These are phyloP conservation scores for Limonium bicolor DNA, from an alignment of 148 eudicot species.

Conservation along the genomic window DNA sequence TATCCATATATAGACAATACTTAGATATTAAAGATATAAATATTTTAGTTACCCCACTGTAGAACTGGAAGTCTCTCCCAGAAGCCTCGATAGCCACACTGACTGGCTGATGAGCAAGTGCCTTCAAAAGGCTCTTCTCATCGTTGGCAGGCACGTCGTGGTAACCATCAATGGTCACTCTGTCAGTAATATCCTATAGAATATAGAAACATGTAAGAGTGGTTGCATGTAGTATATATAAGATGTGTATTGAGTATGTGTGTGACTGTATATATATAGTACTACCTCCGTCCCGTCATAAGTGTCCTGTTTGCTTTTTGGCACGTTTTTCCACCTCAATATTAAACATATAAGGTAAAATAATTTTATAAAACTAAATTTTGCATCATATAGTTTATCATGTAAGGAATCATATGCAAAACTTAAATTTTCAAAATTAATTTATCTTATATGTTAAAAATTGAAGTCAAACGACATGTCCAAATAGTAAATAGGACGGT, in stretches of 20 bases:
- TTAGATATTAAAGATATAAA: neutral
- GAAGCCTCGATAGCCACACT: slow-evolving; percentile 91
- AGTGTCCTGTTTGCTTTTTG: too few relatives aligned
- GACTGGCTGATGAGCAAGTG: slow-evolving; percentile 91
- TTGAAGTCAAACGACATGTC: too few relatives aligned
- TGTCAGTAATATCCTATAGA: slow-evolving; percentile 17
- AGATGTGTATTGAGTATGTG: neutral
- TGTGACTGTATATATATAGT: neutral
- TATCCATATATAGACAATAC: neutral
- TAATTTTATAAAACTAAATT: too few relatives aligned
- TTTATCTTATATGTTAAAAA: too few relatives aligned
- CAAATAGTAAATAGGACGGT: too few relatives aligned
- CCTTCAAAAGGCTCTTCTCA: slow-evolving; percentile 68
- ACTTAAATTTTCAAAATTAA: too few relatives aligned
- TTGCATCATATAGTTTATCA: too few relatives aligned
- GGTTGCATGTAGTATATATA: neutral
- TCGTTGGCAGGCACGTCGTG: slow-evolving; percentile 75
- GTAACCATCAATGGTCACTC: slow-evolving; percentile 68
- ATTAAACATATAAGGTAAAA: too few relatives aligned
- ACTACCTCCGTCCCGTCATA: slow-evolving; percentile 55
- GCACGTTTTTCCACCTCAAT: too few relatives aligned
- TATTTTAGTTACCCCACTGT: slow-evolving; percentile 55
- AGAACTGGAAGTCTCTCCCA: slow-evolving; percentile 90
- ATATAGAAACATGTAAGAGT: neutral
- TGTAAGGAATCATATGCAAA: too few relatives aligned